Evolutionary conservation across 345 rosid genomes (phyloP).

Genomic region (Passiflora organensis): DNA sequence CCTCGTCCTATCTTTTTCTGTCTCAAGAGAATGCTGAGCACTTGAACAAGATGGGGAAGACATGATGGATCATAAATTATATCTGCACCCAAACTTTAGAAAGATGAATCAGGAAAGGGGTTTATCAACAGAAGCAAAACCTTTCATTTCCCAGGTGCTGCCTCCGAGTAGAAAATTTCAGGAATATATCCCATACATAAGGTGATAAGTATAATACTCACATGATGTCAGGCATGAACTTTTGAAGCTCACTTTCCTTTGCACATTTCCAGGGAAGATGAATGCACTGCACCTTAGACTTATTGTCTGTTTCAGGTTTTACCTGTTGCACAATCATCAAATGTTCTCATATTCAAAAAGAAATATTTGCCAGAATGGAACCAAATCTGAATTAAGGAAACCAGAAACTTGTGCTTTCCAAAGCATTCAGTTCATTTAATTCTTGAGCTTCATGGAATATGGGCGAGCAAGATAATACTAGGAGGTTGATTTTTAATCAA

Average conservation of each 20-base stretch:
- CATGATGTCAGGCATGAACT: slow-evolving; percentile 57
- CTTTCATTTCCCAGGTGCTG: too few species aligned
- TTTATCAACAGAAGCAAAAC: neutral
- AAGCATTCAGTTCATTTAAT: too few species aligned
- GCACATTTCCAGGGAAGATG: slow-evolving; percentile 86
- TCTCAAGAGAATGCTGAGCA: slow-evolving; percentile 45
- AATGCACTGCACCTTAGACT: slow-evolving; percentile 52
- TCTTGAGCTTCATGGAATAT: too few species aligned
- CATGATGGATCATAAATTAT: slow-evolving; percentile 70
- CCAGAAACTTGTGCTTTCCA: too few species aligned
- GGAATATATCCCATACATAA: neutral
- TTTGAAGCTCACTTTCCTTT: slow-evolving; percentile 38
- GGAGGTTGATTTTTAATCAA: too few species aligned
- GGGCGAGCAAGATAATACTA: too few species aligned
- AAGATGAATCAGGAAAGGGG: neutral
- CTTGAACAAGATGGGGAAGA: slow-evolving; percentile 60
- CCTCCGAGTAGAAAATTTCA: neutral
- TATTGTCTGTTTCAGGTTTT: slow-evolving; percentile 11
- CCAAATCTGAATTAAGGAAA: too few species aligned
- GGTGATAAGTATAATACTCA: slow-evolving; percentile 22
- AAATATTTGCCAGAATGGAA: too few species aligned
- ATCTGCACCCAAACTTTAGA: slow-evolving; percentile 73
- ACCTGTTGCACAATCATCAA: neutral
- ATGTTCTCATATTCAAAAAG: too few species aligned
- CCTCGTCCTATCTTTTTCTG: slow-evolving; percentile 9